Evolutionary conservation across 192 early-diverging fungal species (phyloP).

Genomic region (Umbelopsis sp.): DNA sequence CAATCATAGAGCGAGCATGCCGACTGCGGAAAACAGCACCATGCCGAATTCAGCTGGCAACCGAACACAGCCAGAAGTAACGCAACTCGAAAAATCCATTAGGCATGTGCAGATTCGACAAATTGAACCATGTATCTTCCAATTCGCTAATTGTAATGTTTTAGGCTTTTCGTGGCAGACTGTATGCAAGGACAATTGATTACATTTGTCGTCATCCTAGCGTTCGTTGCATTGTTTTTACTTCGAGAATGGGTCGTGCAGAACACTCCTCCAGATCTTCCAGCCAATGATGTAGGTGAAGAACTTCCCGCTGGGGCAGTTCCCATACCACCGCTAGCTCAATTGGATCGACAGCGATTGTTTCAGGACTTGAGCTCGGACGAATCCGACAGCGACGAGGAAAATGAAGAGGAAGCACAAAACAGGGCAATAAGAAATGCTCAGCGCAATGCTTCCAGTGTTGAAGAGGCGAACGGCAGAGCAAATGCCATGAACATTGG

Average conservation of each 20-base stretch:
- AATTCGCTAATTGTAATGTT: neutral
- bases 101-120: neutral
- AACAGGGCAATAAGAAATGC: too few relatives aligned
- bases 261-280: constrained; percentile 53
- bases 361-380: too few relatives aligned
- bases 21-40: neutral
- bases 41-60: neutral
- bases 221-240: constrained; percentile 80
- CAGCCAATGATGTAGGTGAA: neutral
- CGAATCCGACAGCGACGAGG: too few relatives aligned
- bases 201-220: constrained; percentile 70
- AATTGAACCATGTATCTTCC: too few relatives aligned
- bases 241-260: constrained; percentile 89
- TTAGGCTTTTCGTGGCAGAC: constrained; percentile 58
- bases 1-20: too few relatives aligned
- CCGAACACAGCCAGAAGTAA: neutral
- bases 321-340: too few relatives aligned
- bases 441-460: neutral
- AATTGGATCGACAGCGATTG: too few relatives aligned
- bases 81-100: constrained; percentile 6
- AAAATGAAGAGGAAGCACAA: too few relatives aligned
- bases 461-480: neutral
- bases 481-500: neutral
- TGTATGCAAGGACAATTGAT: constrained; percentile 89
- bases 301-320: too few relatives aligned